Conservation (phyloP, 179 eudicot species). For the Corrigiola litoralis region DNA sequence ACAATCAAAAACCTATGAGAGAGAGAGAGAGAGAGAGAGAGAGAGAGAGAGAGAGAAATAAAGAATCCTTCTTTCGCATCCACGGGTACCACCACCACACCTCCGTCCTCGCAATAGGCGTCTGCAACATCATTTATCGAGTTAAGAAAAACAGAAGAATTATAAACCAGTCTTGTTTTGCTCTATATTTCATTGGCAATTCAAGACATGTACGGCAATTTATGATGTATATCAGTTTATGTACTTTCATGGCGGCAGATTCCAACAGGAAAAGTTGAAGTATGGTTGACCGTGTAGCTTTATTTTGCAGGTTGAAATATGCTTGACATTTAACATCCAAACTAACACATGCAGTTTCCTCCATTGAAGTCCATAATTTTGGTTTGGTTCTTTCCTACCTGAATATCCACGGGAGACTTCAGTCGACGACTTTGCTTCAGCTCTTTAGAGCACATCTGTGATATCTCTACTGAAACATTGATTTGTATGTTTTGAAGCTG, state of each 20-base stretch:
- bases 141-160: too few species aligned
- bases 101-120: not conserved
- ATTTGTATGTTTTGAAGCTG: constrained; percentile 46
- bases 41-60: not conserved
- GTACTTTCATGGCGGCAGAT: too few species aligned
- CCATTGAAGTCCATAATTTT: constrained; percentile 86
- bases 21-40: not conserved
- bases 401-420: not conserved
- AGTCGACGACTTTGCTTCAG: not conserved
- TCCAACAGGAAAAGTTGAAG: not conserved
- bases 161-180: not conserved
- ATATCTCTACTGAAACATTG: not conserved
- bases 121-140: too few species aligned
- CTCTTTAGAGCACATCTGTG: not conserved
- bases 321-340: constrained; percentile 87
- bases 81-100: too few species aligned
- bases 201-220: not conserved
- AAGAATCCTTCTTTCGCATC: too few species aligned
- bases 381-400: constrained; percentile 35
- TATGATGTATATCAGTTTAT: not conserved
- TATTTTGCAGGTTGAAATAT: constrained; percentile 86
- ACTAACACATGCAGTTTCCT: constrained; percentile 74
- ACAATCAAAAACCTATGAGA: too few species aligned
- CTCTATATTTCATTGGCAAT: not conserved
- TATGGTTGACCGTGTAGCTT: not conserved